Conservation (phyloP, 768 basidiomycete genomes). For the Leccinum subgranulosum region DNA sequence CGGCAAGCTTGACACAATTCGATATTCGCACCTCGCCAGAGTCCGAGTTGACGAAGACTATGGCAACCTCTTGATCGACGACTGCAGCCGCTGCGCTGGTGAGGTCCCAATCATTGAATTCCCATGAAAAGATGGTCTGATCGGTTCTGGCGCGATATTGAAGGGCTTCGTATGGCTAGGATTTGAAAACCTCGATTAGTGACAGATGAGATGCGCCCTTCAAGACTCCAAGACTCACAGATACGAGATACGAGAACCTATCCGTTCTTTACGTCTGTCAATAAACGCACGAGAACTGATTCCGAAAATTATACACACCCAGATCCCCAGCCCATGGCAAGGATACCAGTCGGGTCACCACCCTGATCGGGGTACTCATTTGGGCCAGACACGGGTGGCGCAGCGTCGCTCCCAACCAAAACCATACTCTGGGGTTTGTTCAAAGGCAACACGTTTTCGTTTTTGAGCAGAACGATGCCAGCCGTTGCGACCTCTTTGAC, state of each 20-base stretch:
- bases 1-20: too few species aligned
- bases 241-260: slow-evolving; percentile 75
- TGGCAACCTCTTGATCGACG: slow-evolving; percentile 53
- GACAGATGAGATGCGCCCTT: not conserved
- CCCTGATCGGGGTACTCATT: slow-evolving; percentile 66
- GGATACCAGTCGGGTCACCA: slow-evolving; percentile 58
- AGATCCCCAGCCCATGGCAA: slow-evolving; percentile 94
- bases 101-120: slow-evolving; percentile 68
- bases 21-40: slow-evolving; percentile 64
- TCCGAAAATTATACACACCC: slow-evolving; percentile 38
- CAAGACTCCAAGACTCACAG: slow-evolving; percentile 40
- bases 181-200: not conserved
- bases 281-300: not conserved
- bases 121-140: slow-evolving; percentile 63
- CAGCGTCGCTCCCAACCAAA: slow-evolving; percentile 62
- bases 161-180: slow-evolving; percentile 76
- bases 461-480: slow-evolving; percentile 69
- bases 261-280: slow-evolving; percentile 44
- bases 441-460: slow-evolving; percentile 57
- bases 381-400: slow-evolving; percentile 62
- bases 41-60: slow-evolving; percentile 81
- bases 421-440: slow-evolving; percentile 56
- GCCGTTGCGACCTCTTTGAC: slow-evolving; percentile 62
- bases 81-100: slow-evolving; percentile 45
- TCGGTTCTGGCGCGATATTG: slow-evolving; percentile 67